phyloP scores from a whole-genome alignment of 495 filamentous ascomycete genomes.

The Bryoglossum gracile region DNA sequence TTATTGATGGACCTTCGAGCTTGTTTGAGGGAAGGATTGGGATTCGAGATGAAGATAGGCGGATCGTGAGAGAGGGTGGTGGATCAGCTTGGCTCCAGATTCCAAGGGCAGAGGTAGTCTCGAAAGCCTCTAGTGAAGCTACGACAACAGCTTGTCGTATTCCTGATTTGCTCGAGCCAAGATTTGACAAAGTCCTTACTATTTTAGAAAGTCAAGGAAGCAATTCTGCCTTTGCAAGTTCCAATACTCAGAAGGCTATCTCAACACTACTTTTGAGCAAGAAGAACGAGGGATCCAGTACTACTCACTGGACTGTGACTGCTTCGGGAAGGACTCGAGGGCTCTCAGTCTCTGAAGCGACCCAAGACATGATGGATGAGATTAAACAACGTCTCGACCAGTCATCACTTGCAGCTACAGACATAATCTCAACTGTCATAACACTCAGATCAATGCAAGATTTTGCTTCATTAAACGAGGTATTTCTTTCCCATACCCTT shows the following conservation, averaged over 20 bases:
- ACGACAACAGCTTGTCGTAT: conserved; percentile 11
- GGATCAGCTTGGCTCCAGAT: conserved; percentile 48
- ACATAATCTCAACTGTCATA: conserved; percentile 68
- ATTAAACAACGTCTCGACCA: conserved; percentile 26
- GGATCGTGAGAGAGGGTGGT: conserved; percentile 55
- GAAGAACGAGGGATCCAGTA: background rate
- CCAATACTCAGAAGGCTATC: background rate
- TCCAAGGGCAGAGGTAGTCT: conserved; percentile 15
- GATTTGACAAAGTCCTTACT: conserved; percentile 9
- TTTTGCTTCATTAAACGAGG: conserved; percentile 63
- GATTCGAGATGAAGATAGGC: conserved; percentile 46
- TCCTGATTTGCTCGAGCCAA: conserved; percentile 19
- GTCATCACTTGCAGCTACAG: conserved; percentile 32
- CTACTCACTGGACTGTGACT: conserved; percentile 11
- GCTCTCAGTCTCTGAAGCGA: conserved; percentile 27
- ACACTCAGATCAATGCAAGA: conserved; percentile 72
- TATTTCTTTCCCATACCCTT: conserved; percentile 1
- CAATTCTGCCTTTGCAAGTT: background rate
- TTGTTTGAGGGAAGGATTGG: conserved; percentile 68
- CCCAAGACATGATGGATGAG: conserved; percentile 29
- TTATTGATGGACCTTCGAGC: conserved; percentile 65
- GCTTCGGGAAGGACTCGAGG: background rate
- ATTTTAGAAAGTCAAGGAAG: background rate
- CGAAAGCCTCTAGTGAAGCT: conserved; percentile 12
- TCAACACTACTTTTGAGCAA: background rate